Conservation (phyloP, 352 stramenopile species). For the Phytopythium mirpurense region DNA sequence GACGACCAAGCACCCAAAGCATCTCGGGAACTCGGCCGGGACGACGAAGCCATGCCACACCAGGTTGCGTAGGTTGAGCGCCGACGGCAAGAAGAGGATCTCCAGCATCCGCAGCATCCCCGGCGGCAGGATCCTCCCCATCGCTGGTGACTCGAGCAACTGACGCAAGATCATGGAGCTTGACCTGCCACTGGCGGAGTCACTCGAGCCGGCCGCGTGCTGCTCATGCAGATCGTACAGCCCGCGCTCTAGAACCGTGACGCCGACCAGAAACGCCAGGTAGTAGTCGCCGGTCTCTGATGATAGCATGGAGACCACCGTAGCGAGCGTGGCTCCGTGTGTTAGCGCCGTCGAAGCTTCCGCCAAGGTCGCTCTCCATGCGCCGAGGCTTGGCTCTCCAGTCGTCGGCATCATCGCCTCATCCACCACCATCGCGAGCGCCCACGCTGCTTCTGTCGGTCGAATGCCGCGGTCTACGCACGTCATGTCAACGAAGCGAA, state of each 20-base stretch:
- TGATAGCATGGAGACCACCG: slow-evolving; percentile 19
- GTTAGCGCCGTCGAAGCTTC: slow-evolving; percentile 12
- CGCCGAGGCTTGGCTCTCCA: background rate
- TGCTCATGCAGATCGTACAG: slow-evolving; percentile 50
- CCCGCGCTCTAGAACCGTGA: slow-evolving; percentile 56
- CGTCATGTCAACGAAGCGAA: slow-evolving; percentile 8
- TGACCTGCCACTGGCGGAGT: slow-evolving; percentile 3
- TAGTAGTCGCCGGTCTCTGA: slow-evolving; percentile 41
- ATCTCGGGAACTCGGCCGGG: slow-evolving; percentile 47
- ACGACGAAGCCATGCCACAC: slow-evolving; percentile 67
- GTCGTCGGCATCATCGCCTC: slow-evolving; percentile 12
- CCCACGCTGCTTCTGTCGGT: slow-evolving; percentile 29
- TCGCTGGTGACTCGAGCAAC: slow-evolving; percentile 38
- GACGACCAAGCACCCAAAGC: slow-evolving; percentile 42
- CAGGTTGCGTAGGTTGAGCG: slow-evolving; percentile 61
- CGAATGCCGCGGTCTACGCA: background rate
- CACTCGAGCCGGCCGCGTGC: background rate
- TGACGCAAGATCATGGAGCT: slow-evolving; percentile 72
- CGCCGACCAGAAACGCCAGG: slow-evolving; percentile 41
- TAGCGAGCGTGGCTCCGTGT: slow-evolving; percentile 19
- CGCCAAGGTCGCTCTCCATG: background rate
- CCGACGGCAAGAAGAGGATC: slow-evolving; percentile 52
- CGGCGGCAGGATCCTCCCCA: slow-evolving; percentile 23
- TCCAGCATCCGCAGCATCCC: slow-evolving; percentile 43
- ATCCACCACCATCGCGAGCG: slow-evolving; percentile 34